A percentile compares a stretch with the other conserved stretches of the same genome.
Evolutionary conservation across 2,329 filamentous ascomycete genomes (phyloP).

Genomic region (Colletotrichum liriopes): DNA sequence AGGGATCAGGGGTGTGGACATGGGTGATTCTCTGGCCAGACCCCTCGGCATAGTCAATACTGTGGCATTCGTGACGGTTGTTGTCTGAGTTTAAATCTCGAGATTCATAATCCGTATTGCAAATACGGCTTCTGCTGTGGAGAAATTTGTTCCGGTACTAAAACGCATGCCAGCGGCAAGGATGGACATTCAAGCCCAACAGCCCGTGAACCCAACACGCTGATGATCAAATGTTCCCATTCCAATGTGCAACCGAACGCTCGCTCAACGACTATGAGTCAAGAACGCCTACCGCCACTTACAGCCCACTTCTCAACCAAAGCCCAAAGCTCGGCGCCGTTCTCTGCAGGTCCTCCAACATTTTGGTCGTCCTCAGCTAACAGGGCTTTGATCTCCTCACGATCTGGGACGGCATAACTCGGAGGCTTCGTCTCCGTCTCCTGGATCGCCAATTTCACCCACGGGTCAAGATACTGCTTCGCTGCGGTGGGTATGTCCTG

Average conservation of each 20-base stretch:
- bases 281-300: neutral
- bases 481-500: conserved; percentile 27
- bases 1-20: no score
- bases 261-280: neutral
- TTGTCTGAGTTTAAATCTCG: neutral
- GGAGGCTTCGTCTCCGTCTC: conserved; percentile 38
- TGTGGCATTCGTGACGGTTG: no score
- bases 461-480: conserved; percentile 31
- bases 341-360: conserved; percentile 12
- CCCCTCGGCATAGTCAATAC: neutral
- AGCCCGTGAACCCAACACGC: neutral
- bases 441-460: conserved; percentile 34
- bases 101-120: neutral
- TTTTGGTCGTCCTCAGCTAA: conserved; percentile 17
- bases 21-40: no score
- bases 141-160: neutral
- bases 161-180: neutral
- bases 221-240: neutral
- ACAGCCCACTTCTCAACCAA: conserved; percentile 38
- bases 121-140: neutral
- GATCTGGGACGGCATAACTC: conserved; percentile 31
- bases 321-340: conserved; percentile 37
- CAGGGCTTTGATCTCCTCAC: conserved; percentile 34
- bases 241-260: neutral
- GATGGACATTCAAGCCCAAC: neutral